Conservation (phyloP, 2,329 filamentous ascomycete genomes). For the Paecilomyces fulvus region DNA sequence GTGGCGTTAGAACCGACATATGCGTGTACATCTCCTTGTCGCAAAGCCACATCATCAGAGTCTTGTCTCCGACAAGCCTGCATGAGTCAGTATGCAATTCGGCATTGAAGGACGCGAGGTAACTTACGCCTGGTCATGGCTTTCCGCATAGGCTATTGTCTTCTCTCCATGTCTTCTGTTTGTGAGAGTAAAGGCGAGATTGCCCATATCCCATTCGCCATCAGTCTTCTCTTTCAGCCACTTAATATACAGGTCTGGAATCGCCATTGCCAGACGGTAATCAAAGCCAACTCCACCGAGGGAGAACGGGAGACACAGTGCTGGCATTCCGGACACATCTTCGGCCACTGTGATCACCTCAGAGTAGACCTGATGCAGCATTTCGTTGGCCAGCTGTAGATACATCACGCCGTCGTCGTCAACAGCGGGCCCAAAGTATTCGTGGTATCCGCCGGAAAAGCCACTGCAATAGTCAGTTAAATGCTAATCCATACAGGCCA, state of each 20-base stretch:
- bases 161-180: conserved; percentile 95
- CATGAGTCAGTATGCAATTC: neutral
- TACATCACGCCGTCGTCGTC: conserved; percentile 94
- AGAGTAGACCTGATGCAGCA: conserved; percentile 86
- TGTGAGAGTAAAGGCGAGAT: conserved; percentile 76
- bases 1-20: conserved; percentile 79
- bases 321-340: conserved; percentile 97
- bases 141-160: conserved; percentile 95
- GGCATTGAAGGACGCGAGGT: neutral
- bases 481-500: neutral
- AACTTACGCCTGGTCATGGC: conserved; percentile 91
- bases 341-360: conserved; percentile 86
- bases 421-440: conserved; percentile 84
- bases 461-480: conserved; percentile 48
- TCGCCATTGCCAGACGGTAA: conserved; percentile 93
- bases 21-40: conserved; percentile 96
- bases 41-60: conserved; percentile 95
- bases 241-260: conserved; percentile 99
- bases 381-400: conserved; percentile 91
- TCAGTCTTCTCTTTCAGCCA: conserved; percentile 90
- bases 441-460: conserved; percentile 95
- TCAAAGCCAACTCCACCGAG: conserved; percentile 93
- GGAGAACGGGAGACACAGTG: conserved; percentile 76
- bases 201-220: conserved; percentile 81
- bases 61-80: conserved; percentile 92